Conservation (phyloP, 768 basidiomycete species). For the Podaxis rugospora region DNA sequence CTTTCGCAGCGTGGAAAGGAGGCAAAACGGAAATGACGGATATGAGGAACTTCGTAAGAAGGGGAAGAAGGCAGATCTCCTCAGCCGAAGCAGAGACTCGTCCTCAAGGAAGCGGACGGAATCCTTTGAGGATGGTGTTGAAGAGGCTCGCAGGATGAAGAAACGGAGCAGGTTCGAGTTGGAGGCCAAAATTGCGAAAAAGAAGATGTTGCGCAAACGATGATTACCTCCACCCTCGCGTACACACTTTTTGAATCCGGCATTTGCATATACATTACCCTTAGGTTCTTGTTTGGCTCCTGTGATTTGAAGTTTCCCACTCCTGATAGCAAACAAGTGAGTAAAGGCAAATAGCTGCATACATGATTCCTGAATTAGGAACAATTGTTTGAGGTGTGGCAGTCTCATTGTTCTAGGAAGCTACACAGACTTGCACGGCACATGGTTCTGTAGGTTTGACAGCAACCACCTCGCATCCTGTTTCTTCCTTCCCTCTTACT, state of each 20-base stretch:
- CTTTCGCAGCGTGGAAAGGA: slow-evolving; percentile 53
- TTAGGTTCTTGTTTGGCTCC: too few relatives aligned
- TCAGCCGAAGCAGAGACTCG: slow-evolving; percentile 51
- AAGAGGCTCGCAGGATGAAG: slow-evolving; percentile 24
- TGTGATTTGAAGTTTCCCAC: background rate
- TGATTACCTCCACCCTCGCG: background rate
- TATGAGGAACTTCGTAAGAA: slow-evolving; percentile 76
- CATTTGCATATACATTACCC: too few relatives aligned
- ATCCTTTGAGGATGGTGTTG: slow-evolving; percentile 23
- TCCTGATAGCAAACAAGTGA: background rate
- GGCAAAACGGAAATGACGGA: slow-evolving; percentile 53
- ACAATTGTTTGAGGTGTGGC: background rate
- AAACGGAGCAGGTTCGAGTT: slow-evolving; percentile 49
- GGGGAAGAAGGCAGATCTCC: slow-evolving; percentile 57
- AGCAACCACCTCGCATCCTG: background rate
- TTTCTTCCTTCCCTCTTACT: background rate
- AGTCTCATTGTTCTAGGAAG: background rate
- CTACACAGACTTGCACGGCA: background rate
- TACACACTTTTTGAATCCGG: too few relatives aligned
- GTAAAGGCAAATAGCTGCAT: background rate
- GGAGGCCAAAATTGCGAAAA: slow-evolving; percentile 40
- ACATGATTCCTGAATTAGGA: slow-evolving; percentile 3
- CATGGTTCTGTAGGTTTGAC: background rate
- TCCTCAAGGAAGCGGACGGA: slow-evolving; percentile 23
- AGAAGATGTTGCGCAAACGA: slow-evolving; percentile 21